Evolutionary conservation across 2,329 filamentous ascomycete species (phyloP), one percentile per base, ranked within the genome.

Genomic region (Cladophialophora carrionii): DNA sequence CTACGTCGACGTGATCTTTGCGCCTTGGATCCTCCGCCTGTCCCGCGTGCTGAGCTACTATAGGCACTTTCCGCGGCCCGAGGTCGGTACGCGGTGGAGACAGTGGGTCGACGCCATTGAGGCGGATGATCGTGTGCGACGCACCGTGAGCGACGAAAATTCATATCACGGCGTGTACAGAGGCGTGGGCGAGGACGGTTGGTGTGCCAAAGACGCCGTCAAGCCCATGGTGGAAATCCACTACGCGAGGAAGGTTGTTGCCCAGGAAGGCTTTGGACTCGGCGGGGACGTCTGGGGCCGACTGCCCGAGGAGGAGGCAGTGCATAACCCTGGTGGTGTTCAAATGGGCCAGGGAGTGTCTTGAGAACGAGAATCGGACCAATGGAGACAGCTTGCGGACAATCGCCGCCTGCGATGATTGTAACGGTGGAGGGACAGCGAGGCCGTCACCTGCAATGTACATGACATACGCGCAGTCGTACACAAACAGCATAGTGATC

Each of bases 1-100:
- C 0, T 87, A 91, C 62, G 90, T 93, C 0, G 90, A 93, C 70
- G 82, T 92, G 17, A 88, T 92, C 72, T 83, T 92, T 53, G 90
- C 90, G 1, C 90, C 90, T 0, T 93, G 91, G 83, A 83, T 91
- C 14, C 74, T 92, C 20, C 83, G 90, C 1, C 78, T 93, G 65
- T 81, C 84, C n/a, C 84, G 85, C 1, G 85, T 92, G 20, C 78
- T 91, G 37, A 82, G 84, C 57, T 85, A 86, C 17, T 87, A 89
- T 68, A 80, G 87, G 22, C 85, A 84, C 24, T 92, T 89, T 87
- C 83, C 85, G 0, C 84, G 87, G 26, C 84, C 87, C 0, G 83
- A 87, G 67, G 81, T 83, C 1, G 87, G 85, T 1, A 86, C 82
- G 66, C 81, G 90, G 6, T 91, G 88, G 88, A 84, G 83, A 31